Base-by-base conservation (phyloP, 495 filamentous ascomycete genomes). In the Cercophora scortea region DNA sequence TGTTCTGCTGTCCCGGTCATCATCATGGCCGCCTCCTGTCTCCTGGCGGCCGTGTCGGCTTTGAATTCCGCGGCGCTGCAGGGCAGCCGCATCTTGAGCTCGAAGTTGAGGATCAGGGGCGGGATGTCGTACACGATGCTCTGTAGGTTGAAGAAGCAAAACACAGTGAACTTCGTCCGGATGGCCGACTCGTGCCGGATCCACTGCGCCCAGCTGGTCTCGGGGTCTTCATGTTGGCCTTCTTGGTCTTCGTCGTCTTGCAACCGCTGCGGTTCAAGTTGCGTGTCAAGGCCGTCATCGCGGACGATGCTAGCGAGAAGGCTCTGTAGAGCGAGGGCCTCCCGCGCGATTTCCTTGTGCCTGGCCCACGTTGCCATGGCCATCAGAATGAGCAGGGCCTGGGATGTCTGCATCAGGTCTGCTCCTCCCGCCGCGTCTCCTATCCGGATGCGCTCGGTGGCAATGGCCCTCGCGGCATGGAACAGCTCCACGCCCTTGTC, bases 121-220 rank as follows among this genome's bases (percentile, higher is more conserved):
- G 78, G 77, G 16, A 75, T 74, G 54, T 77, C 78, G 56, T 77
- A 79, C 65, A 77, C 74, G 46, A 79, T 76, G 17, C 70, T 73
- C 50, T 79, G 77, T 9, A 79, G 66, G 51, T 79, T 79, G 55
- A 74, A 79, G 58, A 79, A 74, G 57, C 75, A 75, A 51, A 78
- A 81, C 9, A 76, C 78, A 44, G 77, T 74, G 33, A 78, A 57
- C 49, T 77, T 76, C 12, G 77, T 79, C 46, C 78, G 69, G 45
- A 71, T 62, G 51, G 71, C 75, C 8, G 71, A 74, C 61, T 81
- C 77, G 57, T 62, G 55, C 12, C 70, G 63, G 18, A 74, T 60
- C 76, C 76, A 81, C 40, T 75, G 69, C 59, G 71, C 69, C 78
- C 78, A 80, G 32, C 63, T 15, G 41, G 17, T 69, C 11, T 72